Evolutionary conservation across 1,139 yeast species (phyloP).

Genomic region (Pichia inconspicua): DNA sequence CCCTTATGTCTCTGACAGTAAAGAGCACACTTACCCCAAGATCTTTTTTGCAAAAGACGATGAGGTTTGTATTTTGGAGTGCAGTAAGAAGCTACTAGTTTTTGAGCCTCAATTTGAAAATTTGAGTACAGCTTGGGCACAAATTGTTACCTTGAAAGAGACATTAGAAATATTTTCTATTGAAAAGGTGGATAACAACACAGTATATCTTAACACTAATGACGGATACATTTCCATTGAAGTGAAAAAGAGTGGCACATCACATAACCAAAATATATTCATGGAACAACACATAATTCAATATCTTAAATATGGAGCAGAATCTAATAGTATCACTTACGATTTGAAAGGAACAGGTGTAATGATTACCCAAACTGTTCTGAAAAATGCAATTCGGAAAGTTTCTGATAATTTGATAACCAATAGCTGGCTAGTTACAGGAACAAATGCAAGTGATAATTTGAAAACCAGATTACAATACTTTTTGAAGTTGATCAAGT

Average conservation of each 20-base stretch:
- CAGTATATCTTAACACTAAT: conserved; percentile 38
- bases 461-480: conserved; percentile 35
- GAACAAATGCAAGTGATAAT: conserved; percentile 32
- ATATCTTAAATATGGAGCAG: conserved; percentile 56
- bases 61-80: neutral
- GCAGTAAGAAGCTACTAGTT: neutral
- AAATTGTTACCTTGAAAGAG: conserved; percentile 6
- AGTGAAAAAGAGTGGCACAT: conserved; percentile 12
- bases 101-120: neutral
- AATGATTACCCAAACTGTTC: conserved; percentile 29
- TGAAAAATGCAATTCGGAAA: conserved; percentile 42
- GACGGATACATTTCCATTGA: conserved; percentile 63
- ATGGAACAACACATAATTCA: conserved; percentile 68
- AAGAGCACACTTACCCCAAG: neutral
- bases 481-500: conserved; percentile 39
- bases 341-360: conserved; percentile 33
- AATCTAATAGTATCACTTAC: conserved; percentile 50
- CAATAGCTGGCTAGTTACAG: conserved; percentile 13
- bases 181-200: conserved; percentile 28
- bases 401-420: conserved; percentile 48
- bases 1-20: neutral
- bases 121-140: conserved; percentile 6
- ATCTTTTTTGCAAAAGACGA: neutral
- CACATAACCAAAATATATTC: neutral
- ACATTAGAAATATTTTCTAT: conserved; percentile 2